Evolutionary conservation across 495 filamentous ascomycete species (phyloP).

Genomic region (Aspergillus taichungensis): DNA sequence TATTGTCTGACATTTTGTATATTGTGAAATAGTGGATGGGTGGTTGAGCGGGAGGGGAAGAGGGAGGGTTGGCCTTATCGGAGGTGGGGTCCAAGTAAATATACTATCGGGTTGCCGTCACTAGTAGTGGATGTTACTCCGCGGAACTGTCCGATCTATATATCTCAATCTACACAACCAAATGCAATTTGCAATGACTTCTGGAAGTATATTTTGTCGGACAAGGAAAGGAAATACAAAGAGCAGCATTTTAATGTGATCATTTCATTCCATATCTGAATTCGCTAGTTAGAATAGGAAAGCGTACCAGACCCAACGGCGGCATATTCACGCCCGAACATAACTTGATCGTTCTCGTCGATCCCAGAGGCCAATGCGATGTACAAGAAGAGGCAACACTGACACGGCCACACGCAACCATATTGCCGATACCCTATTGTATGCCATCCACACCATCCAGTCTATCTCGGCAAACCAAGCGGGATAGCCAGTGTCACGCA

Average conservation of each 20-base stretch:
- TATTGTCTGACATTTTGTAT: slow-evolving; percentile 13
- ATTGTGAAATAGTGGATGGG: slow-evolving; percentile 6
- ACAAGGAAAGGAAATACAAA: neutral
- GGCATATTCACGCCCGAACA: too few relatives aligned
- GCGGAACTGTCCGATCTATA: too few relatives aligned
- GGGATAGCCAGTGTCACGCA: slow-evolving; percentile 22
- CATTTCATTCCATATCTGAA: too few relatives aligned
- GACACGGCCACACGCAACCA: neutral
- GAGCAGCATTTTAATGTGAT: too few relatives aligned
- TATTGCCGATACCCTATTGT: slow-evolving; percentile 24
- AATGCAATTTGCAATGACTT: neutral
- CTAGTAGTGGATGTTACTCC: too few relatives aligned
- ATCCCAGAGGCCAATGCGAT: too few relatives aligned
- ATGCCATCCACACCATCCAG: slow-evolving; percentile 9
- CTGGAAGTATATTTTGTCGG: slow-evolving; percentile 2
- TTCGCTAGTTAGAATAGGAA: too few relatives aligned
- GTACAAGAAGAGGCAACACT: too few relatives aligned
- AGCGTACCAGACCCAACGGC: too few relatives aligned
- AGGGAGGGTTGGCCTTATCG: neutral
- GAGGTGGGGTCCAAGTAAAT: neutral
- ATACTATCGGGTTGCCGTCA: too few relatives aligned
- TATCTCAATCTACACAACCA: too few relatives aligned
- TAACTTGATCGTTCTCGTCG: too few relatives aligned
- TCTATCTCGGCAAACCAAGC: slow-evolving; percentile 16
- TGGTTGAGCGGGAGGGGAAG: slow-evolving; percentile 5